These are phyloP conservation scores for Breviolum minutum DNA, from an alignment of 73 alveolate genomes.

Conservation along the genomic window DNA sequence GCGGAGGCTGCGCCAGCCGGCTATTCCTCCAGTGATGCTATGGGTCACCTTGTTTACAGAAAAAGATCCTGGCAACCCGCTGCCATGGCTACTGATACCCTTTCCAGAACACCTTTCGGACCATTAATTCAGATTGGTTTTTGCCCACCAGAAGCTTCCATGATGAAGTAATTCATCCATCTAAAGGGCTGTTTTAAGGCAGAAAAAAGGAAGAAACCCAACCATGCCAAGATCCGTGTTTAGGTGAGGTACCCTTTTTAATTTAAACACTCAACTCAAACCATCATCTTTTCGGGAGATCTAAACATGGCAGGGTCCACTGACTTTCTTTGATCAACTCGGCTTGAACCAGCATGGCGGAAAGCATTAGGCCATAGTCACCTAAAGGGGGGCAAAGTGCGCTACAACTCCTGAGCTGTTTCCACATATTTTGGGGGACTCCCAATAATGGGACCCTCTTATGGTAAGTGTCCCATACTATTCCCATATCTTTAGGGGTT, in stretches of 20 bases:
- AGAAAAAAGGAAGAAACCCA: not conserved
- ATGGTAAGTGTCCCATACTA: no score
- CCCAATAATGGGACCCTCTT: no score
- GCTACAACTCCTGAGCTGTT: not conserved
- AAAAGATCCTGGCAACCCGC: no score
- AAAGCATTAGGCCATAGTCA: conserved; percentile 83
- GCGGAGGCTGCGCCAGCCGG: not conserved
- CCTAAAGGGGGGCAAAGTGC: not conserved
- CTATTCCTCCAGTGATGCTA: not conserved
- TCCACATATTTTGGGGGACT: no score
- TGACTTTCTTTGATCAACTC: conserved; percentile 91
- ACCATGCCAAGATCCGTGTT: not conserved
- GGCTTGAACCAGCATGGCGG: conserved; percentile 76
- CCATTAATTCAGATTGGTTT: no score
- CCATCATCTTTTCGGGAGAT: not conserved
- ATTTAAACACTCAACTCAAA: no score
- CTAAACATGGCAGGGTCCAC: conserved; percentile 17
- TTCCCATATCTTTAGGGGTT: no score
- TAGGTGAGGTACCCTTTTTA: not conserved
- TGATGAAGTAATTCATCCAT: not conserved
- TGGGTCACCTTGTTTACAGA: no score
- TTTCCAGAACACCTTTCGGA: no score
- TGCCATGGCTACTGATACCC: no score
- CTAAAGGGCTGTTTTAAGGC: not conserved
- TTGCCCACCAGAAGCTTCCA: no score